Base-by-base conservation (phyloP, 2,329 filamentous ascomycete genomes). In the Trichophyton benhamiae region DNA sequence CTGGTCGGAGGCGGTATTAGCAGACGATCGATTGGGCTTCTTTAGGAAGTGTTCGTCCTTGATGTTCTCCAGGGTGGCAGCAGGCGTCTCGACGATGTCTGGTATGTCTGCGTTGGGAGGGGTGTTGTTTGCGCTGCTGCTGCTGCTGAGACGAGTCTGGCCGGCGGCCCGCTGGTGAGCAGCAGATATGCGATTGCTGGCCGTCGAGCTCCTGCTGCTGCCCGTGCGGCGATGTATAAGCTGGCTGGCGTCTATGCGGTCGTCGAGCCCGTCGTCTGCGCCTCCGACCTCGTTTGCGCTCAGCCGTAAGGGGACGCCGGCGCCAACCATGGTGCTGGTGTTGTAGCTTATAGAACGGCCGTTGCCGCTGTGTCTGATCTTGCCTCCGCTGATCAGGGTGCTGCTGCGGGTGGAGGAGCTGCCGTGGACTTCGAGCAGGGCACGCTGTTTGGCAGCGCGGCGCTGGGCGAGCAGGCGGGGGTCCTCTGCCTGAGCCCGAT, bases 221-320 rank as follows among this genome's bases (percentile, higher is more conserved):
- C 81, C 81, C 2, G 78, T 81, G 59, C 82, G 77, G 58, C 78
- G 77, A 67, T 85, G 82, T 63, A 74, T 66, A 53, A 69, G 69
- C 17, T 69, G 70, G 65, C 72, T 76, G 66, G 66, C 73, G 52
- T 55, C 52, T 20, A 55, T 55, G 15, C 74, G 72, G 48, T 87
- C 85, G 57, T 89, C 88, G 52, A 89, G 87, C 59, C 90, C 88
- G 70, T 86, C 89, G 68, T 91, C 89, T 66, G 87, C 91, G 66
- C 89, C 90, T 68, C 95, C 91, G 13, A 97, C 89, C 74, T 99
- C 94, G 58, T 89, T 95, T n/a, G 94, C 92, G 72, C 89, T 95
- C 64, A 99, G 80, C 49, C 94, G 86, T 75, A 96, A 84, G 1
- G 94, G 94, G 44, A 97, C 91, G 60, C 90, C 91, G 46, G 86